Base-by-base conservation (phyloP, 805 yeast genomes). In the Saccharomycopsis javanensis region DNA sequence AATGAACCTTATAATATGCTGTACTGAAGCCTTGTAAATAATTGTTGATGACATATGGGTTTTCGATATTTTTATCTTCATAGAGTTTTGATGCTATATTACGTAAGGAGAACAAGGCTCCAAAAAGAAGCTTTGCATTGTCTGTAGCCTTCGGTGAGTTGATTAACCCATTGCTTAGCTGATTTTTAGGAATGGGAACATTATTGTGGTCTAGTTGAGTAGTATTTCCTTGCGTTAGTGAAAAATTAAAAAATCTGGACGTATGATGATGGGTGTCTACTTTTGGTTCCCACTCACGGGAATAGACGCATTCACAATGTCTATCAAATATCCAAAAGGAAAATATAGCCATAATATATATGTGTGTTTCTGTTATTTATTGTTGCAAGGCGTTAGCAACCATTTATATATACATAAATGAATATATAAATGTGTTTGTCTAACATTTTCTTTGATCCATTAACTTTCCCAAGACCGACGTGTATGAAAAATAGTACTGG, bases 311-410 rank as follows among this genome's bases (percentile, higher is more conserved):
- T 61, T 86, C 83, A 71, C 97, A 88, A 71, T 92, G 97, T 67
- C 94, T 79, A 68, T 92, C 97, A 67, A 86, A 92, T 56, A 92
- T 80, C 87, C 90, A 88, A 67, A 91, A 86, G 10, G 96, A 87
- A 72, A 85, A 84, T 51, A 90, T 82, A 42, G 86, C 79, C 87
- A 82, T 81, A 46, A 34, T 60, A 10, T 18, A 31, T 2, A 16
- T 50, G 35, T 27, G 15, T 27, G 3, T 31, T n/a, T 11, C 10
- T 31, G 35, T 2, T 42, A 20, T 8, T 16, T 23, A 7, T 37
- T n/a, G 25, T 16, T n/a, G 4, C 13, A 4, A 3, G 3, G 35
- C 5, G n/a, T n/a, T n/a, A n/a, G n/a, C n/a, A n/a, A n/a, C n/a
- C n/a, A n/a, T n/a, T n/a, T n/a, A n/a, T n/a, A n/a, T n/a, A n/a